These are phyloP conservation scores for Aspergillus calidoustus DNA, from an alignment of 2,329 filamentous ascomycete genomes.

Conservation along the genomic window DNA sequence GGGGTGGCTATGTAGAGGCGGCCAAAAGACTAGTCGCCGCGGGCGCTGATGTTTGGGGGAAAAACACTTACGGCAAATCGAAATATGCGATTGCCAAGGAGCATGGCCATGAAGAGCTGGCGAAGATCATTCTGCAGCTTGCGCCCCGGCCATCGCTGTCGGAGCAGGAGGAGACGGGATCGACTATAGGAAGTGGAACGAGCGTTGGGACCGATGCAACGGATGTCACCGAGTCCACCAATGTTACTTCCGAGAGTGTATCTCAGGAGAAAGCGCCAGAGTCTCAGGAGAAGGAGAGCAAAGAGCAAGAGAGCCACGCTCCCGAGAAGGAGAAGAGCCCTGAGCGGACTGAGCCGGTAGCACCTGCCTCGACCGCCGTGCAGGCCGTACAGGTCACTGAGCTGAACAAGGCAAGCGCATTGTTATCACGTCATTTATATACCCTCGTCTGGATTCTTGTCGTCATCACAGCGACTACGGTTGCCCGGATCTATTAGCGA, in stretches of 20 bases:
- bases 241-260: background rate
- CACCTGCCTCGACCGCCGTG: background rate
- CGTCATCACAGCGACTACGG: constrained; percentile 2
- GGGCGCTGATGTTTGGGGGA: constrained; percentile 1
- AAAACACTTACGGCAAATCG: background rate
- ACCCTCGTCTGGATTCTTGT: constrained; percentile 3
- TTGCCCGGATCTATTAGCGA: background rate
- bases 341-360: background rate
- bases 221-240: background rate
- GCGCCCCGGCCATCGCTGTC: background rate
- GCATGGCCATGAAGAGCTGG: constrained; percentile 4
- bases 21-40: constrained; percentile 2
- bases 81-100: constrained; percentile 10
- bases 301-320: no score
- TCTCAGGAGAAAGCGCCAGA: background rate
- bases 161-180: background rate
- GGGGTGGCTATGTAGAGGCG: background rate
- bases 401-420: background rate
- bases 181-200: background rate
- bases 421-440: constrained; percentile 4
- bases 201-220: background rate
- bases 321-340: background rate
- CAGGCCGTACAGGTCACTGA: background rate
- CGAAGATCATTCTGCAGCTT: constrained; percentile 12
- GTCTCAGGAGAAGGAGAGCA: no score